These are phyloP conservation scores for Pterulicium gracile DNA, from an alignment of 1,284 basidiomycete genomes.

Conservation along the genomic window DNA sequence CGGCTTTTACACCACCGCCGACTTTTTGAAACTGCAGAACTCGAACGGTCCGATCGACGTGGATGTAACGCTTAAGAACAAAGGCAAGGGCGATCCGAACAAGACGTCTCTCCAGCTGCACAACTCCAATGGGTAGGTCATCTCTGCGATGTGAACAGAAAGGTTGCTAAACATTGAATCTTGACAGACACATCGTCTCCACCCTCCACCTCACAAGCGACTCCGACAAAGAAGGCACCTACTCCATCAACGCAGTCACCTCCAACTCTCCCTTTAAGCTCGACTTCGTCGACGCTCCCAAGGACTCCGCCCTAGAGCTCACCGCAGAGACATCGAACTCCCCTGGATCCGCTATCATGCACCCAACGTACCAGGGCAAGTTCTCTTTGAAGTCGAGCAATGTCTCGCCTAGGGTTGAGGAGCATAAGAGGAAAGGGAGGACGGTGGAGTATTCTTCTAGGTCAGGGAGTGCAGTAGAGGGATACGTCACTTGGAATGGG, in stretches of 20 bases:
- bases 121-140: slow-evolving; percentile 25
- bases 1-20: slow-evolving; percentile 25
- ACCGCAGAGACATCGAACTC: slow-evolving; percentile 21
- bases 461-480: not conserved
- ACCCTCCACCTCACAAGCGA: not conserved
- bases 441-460: slow-evolving; percentile 8
- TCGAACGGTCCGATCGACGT: slow-evolving; percentile 24
- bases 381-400: slow-evolving; percentile 22
- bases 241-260: slow-evolving; percentile 21
- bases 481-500: not conserved
- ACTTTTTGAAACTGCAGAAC: slow-evolving; percentile 20
- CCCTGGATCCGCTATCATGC: slow-evolving; percentile 21
- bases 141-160: too few relatives aligned
- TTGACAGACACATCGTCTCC: not conserved
- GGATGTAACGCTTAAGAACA: slow-evolving; percentile 18
- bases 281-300: slow-evolving; percentile 23
- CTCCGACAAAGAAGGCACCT: slow-evolving; percentile 18
- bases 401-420: slow-evolving; percentile 14
- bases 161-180: too few relatives aligned
- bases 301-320: slow-evolving; percentile 26
- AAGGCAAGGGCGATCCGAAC: slow-evolving; percentile 9
- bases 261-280: slow-evolving; percentile 22
- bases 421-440: slow-evolving; percentile 25
- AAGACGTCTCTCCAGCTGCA: slow-evolving; percentile 18
- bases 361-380: slow-evolving; percentile 31